phyloP scores from a whole-genome alignment of 805 yeast genomes.

The Yamadazyma akitaensis region DNA sequence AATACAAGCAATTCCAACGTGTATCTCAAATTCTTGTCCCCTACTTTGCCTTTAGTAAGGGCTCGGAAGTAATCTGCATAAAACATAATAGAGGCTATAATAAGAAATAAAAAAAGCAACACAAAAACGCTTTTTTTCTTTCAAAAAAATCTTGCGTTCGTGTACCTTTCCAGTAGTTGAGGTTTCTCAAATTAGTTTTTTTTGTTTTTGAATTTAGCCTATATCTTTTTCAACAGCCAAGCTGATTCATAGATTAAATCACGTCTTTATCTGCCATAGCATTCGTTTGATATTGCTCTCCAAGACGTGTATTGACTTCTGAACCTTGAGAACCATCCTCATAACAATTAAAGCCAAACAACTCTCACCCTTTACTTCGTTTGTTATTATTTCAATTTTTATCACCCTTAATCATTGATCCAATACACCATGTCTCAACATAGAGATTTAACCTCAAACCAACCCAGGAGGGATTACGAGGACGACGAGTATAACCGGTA shows the following conservation, averaged over 20 bases:
- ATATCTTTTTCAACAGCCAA: constrained; percentile 2
- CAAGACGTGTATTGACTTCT: background rate
- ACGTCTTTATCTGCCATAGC: background rate
- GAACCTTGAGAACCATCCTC: background rate
- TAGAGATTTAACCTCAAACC: constrained; percentile 33
- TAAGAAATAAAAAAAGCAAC: constrained; percentile 4
- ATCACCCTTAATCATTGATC: background rate
- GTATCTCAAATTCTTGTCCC: constrained; percentile 2
- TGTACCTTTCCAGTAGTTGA: background rate
- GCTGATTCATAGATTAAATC: background rate
- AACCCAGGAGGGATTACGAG: constrained; percentile 12
- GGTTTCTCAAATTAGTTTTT: constrained; percentile 1
- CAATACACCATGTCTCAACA: constrained; percentile 16
- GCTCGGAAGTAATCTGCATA: background rate
- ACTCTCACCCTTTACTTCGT: background rate
- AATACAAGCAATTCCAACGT: background rate
- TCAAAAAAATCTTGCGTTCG: constrained; percentile 3
- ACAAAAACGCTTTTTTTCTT: constrained; percentile 7
- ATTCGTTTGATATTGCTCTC: background rate
- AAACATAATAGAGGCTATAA: constrained; percentile 13
- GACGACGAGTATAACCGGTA: constrained; percentile 13
- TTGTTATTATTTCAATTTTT: background rate
- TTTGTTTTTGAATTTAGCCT: constrained; percentile 3
- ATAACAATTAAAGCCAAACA: background rate
- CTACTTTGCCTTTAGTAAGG: background rate